Percentiles rank a stretch among this genome's conserved stretches.
Evolutionary conservation across 192 early-diverging fungal genomes (phyloP).

Genomic region (Podila epicladia): DNA sequence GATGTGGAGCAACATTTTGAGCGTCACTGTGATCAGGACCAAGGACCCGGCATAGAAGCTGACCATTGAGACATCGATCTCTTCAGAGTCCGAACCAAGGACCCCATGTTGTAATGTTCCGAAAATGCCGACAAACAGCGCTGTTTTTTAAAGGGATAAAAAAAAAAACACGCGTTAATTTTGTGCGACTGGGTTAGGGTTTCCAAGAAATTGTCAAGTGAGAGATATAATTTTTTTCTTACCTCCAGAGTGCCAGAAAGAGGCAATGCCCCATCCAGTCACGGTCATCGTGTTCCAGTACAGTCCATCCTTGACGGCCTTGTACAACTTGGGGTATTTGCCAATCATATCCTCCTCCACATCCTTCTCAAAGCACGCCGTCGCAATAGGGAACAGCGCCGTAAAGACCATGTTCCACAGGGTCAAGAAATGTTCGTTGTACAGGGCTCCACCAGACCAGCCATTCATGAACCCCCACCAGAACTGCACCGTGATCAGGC

Average conservation of each 20-base stretch:
- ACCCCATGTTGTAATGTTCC: slow-evolving; percentile 26
- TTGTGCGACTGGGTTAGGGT: not conserved
- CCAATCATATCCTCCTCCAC: slow-evolving; percentile 87
- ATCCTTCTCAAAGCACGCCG: slow-evolving; percentile 95
- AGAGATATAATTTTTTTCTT: slow-evolving; percentile 1
- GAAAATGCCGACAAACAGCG: slow-evolving; percentile 35
- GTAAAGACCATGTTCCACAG: slow-evolving; percentile 94
- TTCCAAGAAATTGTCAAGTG: not conserved
- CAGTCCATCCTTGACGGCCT: slow-evolving; percentile 59
- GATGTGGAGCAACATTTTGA: slow-evolving; percentile 50
- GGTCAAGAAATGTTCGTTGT: slow-evolving; percentile 93
- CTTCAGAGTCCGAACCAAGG: slow-evolving; percentile 8
- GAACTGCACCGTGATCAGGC: slow-evolving; percentile 94
- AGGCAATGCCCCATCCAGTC: slow-evolving; percentile 47
- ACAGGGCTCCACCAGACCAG: slow-evolving; percentile 93
- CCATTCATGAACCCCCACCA: slow-evolving; percentile 93
- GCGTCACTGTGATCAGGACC: slow-evolving; percentile 46
- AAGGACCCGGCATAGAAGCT: slow-evolving; percentile 43
- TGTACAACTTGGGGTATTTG: slow-evolving; percentile 94
- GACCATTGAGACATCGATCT: slow-evolving; percentile 27
- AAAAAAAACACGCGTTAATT: slow-evolving; percentile 9
- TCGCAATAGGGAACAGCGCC: slow-evolving; percentile 87
- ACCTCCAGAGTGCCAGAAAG: slow-evolving; percentile 53
- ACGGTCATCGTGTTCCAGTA: slow-evolving; percentile 48
- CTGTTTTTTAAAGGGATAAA: slow-evolving; percentile 4